A percentile compares a stretch with the other conserved stretches of the same genome.
Evolutionary conservation across 1,139 yeast species (phyloP).

Genomic region (Yamadazyma conglobata): DNA sequence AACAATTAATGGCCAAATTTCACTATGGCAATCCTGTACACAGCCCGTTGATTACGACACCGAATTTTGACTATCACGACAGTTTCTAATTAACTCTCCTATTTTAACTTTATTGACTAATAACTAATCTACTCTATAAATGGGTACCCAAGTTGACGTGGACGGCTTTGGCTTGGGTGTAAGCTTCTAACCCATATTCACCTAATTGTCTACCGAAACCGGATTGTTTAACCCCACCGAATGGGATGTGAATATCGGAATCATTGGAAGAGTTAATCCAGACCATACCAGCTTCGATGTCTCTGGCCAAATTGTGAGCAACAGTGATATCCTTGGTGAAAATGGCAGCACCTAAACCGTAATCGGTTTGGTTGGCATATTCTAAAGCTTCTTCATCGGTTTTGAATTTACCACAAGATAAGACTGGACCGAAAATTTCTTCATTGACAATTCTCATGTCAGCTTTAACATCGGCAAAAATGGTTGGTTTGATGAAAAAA

Average conservation of each 20-base stretch:
- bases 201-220: slow-evolving; percentile 91
- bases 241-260: slow-evolving; percentile 72
- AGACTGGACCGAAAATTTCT: slow-evolving; percentile 63
- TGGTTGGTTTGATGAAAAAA: slow-evolving; percentile 50
- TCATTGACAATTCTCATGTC: slow-evolving; percentile 53
- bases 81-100: too few species aligned
- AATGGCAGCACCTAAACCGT: slow-evolving; percentile 71
- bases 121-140: slow-evolving; percentile 1
- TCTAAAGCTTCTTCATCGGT: slow-evolving; percentile 52
- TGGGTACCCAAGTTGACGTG: slow-evolving; percentile 59
- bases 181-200: slow-evolving; percentile 70
- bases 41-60: too few species aligned
- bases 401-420: slow-evolving; percentile 47
- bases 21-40: too few species aligned
- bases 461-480: slow-evolving; percentile 51
- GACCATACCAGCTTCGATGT: slow-evolving; percentile 52
- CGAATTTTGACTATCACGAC: too few species aligned
- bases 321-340: slow-evolving; percentile 56
- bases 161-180: slow-evolving; percentile 78
- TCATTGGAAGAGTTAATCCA: slow-evolving; percentile 72
- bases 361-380: slow-evolving; percentile 49
- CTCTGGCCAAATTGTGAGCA: slow-evolving; percentile 45
- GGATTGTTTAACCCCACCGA: slow-evolving; percentile 74
- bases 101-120: too few species aligned
- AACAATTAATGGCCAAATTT: too few species aligned